Evolutionary conservation across 352 stramenopile genomes (phyloP).

Genomic region (Thalassiosira sp.): DNA sequence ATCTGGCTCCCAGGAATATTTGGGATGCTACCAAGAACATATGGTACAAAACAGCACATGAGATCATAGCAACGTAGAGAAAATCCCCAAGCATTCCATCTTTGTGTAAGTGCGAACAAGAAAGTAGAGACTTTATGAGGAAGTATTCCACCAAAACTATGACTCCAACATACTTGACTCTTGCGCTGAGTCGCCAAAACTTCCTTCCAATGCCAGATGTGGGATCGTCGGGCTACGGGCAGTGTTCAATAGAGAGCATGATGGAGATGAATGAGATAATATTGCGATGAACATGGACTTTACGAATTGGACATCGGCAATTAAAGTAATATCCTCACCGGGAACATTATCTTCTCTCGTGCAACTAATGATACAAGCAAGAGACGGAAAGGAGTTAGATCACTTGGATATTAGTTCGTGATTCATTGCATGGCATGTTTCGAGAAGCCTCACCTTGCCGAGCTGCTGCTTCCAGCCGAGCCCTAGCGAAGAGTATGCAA

Average conservation of each 20-base stretch:
- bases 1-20: slow-evolving; percentile 2
- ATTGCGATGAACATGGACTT: neutral
- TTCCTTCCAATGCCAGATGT: slow-evolving; percentile 3
- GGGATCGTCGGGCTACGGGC: slow-evolving; percentile 4
- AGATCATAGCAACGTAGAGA: slow-evolving; percentile 4
- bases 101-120: neutral
- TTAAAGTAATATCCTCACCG: slow-evolving; percentile 1
- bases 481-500: slow-evolving; percentile 7
- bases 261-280: too few species aligned
- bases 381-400: neutral
- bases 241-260: neutral
- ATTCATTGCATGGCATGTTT: neutral
- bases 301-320: neutral
- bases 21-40: slow-evolving; percentile 3
- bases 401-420: neutral
- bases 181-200: slow-evolving; percentile 4
- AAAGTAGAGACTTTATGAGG: slow-evolving; percentile 13
- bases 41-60: slow-evolving; percentile 14
- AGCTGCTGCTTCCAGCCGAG: slow-evolving; percentile 13
- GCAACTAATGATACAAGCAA: slow-evolving; percentile 4
- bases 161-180: slow-evolving; percentile 12
- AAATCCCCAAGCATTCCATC: slow-evolving; percentile 16
- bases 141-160: slow-evolving; percentile 9
- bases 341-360: slow-evolving; percentile 17
- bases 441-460: slow-evolving; percentile 6